Conservation (phyloP, 2,329 filamentous ascomycete genomes). For the Myriosclerotinia duriaeana region DNA sequence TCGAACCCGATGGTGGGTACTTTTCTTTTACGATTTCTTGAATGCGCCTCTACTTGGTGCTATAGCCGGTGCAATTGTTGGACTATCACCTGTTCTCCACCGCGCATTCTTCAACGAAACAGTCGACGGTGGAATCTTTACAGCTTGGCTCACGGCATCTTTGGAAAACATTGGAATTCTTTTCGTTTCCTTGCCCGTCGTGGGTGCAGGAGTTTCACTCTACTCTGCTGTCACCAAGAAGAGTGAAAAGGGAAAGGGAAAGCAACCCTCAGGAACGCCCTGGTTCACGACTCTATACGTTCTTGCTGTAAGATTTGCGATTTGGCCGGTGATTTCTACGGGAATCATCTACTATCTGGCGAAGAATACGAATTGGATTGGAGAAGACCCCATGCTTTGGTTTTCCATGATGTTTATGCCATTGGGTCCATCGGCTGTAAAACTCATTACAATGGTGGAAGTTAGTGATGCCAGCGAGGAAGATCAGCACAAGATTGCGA, state of each 20-base stretch:
- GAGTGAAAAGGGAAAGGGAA: constrained; percentile 41
- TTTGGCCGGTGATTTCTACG: constrained; percentile 61
- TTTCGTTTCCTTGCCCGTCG: constrained; percentile 64
- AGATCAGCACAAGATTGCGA: constrained; percentile 47
- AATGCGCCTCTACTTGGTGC: constrained; percentile 64
- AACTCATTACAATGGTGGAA: constrained; percentile 48
- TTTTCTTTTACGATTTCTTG: constrained; percentile 50
- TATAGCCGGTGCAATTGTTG: constrained; percentile 56
- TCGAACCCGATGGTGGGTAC: constrained; percentile 40
- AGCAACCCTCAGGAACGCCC: constrained; percentile 44
- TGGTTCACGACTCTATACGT: constrained; percentile 52
- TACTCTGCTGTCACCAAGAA: constrained; percentile 52
- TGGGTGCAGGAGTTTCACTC: constrained; percentile 66
- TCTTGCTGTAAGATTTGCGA: constrained; percentile 55
- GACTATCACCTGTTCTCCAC: constrained; percentile 59
- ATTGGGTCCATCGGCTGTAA: constrained; percentile 49
- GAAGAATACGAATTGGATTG: constrained; percentile 51
- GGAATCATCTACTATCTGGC: constrained; percentile 55
- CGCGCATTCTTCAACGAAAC: constrained; percentile 59
- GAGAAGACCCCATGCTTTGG: constrained; percentile 63
- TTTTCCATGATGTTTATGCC: constrained; percentile 56
- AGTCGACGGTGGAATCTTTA: constrained; percentile 61
- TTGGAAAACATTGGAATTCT: constrained; percentile 62
- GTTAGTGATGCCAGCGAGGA: constrained; percentile 45
- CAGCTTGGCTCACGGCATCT: constrained; percentile 63